Conservation (phyloP, 345 rosid genomes). For the Populus euphratica region DNA sequence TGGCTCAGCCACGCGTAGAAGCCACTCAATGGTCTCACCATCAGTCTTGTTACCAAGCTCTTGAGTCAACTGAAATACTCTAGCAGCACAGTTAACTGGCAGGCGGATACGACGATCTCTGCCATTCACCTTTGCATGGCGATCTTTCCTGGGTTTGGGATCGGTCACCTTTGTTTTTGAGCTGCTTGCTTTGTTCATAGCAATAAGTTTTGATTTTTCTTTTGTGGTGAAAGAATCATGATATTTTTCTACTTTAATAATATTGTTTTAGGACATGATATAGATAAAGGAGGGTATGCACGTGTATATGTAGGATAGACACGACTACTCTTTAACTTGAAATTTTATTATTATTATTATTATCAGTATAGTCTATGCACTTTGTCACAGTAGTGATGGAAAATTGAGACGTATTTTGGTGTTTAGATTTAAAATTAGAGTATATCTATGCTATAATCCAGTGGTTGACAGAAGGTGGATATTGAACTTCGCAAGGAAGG, state of each 20-base stretch:
- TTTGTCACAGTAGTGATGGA: background rate
- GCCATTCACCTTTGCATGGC: conserved; percentile 32
- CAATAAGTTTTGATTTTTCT: background rate
- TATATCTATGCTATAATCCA: no score
- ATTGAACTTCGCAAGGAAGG: background rate
- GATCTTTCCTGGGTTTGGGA: conserved; percentile 17
- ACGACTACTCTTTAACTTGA: background rate
- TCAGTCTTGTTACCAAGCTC: conserved; percentile 29
- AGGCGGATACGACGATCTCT: conserved; percentile 27
- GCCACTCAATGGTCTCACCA: conserved; percentile 37
- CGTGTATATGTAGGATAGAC: background rate
- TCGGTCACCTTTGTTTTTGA: background rate
- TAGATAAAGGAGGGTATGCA: background rate
- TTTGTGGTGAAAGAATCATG: background rate
- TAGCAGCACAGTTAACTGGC: conserved; percentile 12
- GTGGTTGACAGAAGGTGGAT: background rate
- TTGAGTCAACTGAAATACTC: conserved; percentile 27
- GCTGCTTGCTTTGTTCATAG: background rate
- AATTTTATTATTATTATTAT: no score
- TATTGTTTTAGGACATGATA: background rate
- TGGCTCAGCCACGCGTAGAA: conserved; percentile 28
- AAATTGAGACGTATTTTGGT: background rate
- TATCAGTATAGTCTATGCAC: background rate
- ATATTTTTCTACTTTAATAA: background rate
- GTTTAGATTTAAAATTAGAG: background rate